Conservation (phyloP, 345 rosid genomes). For the Jatropha curcas region DNA sequence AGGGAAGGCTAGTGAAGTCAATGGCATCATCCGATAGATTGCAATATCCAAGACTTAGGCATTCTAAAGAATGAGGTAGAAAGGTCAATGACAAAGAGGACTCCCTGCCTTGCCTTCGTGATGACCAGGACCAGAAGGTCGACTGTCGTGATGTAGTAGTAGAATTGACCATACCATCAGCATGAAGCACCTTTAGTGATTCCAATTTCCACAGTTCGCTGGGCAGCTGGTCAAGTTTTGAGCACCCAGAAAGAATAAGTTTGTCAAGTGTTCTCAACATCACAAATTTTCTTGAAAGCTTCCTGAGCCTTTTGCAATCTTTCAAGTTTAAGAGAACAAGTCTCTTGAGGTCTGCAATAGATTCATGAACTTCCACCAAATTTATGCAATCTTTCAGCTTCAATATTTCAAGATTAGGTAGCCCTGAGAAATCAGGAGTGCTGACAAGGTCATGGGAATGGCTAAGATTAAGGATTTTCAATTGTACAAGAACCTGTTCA, state of each 20-base stretch:
- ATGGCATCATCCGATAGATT: conserved; percentile 14
- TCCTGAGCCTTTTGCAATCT: conserved; percentile 24
- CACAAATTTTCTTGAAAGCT: conserved; percentile 14
- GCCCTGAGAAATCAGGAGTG: conserved; percentile 26
- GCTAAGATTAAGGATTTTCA: conserved; percentile 36
- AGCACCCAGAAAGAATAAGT: conserved; percentile 31
- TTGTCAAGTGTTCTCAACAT: conserved; percentile 17
- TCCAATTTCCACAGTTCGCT: conserved; percentile 16
- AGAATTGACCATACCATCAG: conserved; percentile 6
- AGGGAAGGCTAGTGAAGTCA: conserved; percentile 9
- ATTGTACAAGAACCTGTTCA: conserved; percentile 20
- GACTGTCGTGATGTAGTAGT: conserved; percentile 10
- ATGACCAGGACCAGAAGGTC: conserved; percentile 21
- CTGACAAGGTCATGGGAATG: conserved; percentile 17
- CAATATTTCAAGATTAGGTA: conserved; percentile 30
- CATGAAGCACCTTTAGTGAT: conserved; percentile 23
- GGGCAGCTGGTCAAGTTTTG: conserved; percentile 12
- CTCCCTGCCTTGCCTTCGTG: conserved; percentile 3
- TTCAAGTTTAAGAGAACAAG: conserved; percentile 18
- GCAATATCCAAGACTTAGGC: conserved; percentile 20
- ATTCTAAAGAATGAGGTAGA: conserved; percentile 14
- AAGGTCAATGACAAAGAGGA: conserved; percentile 9
- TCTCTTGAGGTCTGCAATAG: conserved; percentile 20
- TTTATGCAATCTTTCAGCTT: conserved; percentile 27
- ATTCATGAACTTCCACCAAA: conserved; percentile 25